Evolutionary conservation across 2,329 filamentous ascomycete species (phyloP), one percentile per base, ranked within the genome.

Genomic region (Cercospora citrullina): DNA sequence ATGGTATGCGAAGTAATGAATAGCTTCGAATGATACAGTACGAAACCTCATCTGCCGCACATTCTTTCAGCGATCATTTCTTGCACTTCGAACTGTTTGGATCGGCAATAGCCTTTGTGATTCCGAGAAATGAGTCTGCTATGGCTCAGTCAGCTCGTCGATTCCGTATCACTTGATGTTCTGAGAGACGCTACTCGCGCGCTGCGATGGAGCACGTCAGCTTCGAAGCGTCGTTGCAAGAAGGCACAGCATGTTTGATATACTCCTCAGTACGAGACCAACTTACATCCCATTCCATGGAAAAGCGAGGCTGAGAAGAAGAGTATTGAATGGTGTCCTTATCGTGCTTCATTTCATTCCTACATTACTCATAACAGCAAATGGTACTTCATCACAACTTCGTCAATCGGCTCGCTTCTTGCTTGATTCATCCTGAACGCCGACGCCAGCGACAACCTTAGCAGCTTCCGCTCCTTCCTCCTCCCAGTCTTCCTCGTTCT

Each of bases 401-500:
- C 48, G 36, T 80, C 73, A 83, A 71, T 83, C 81, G 68, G 74
- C 76, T 57, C 81, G 76, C 72, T 82, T 83, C 77, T 82, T 81
- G 42, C 73, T 69, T 21, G 80, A 79, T 42, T 68, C 72, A 18
- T 69, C 76, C 21, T 75, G 75, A 62, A 57, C 59, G 16, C 48
- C 65, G 48, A 69, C 67, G 16, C 65, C 71, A 16, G 68, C 72
- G 26, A 63, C 63, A 8, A 65, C 69, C 63, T 75, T 79, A 6
- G 73, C 69, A n/a, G 68, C 69, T 64, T 75, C 72, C 45, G 76
- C 77, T 51, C 81, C 87, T 31, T 87, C 87, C 2, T 87, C 85
- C 62, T 90, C 88, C 88, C 87, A 90, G 73, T 89, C 87, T 68
- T 87, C 87, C 1, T 83, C 86, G 79, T 97, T 95, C 81, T 97